phyloP scores from a whole-genome alignment of 164 flowering plant species.

The Aristolochia californica region DNA sequence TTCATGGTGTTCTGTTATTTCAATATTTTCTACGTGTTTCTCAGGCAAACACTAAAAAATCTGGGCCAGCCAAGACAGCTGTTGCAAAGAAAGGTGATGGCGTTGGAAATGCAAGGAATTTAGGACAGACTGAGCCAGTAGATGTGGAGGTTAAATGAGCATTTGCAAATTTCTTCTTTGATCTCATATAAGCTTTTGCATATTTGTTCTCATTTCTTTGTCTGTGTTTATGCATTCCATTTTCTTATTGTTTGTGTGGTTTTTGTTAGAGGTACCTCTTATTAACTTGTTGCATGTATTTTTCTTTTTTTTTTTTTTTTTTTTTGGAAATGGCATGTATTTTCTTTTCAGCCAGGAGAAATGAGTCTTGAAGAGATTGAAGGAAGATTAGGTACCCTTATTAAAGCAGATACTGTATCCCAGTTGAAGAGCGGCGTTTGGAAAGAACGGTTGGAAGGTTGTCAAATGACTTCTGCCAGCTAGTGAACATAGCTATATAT shows the following conservation, averaged over 20 bases:
- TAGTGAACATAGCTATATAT: too few relatives aligned
- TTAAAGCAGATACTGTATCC: slow-evolving; percentile 60
- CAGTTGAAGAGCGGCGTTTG: slow-evolving; percentile 88
- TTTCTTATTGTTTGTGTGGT: not conserved
- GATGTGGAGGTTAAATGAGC: slow-evolving; percentile 65
- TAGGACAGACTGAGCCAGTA: slow-evolving; percentile 54
- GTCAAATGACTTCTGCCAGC: not conserved
- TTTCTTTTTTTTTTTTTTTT: not conserved
- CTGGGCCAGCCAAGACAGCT: slow-evolving; percentile 40
- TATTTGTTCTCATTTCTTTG: not conserved
- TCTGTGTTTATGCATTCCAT: not conserved
- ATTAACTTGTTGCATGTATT: not conserved
- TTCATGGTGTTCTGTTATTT: not conserved
- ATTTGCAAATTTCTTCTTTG: too few relatives aligned
- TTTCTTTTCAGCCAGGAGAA: slow-evolving; percentile 64
- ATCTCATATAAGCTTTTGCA: not conserved
- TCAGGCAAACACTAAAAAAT: slow-evolving; percentile 60
- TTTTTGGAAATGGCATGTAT: not conserved
- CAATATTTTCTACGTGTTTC: slow-evolving; percentile 7
- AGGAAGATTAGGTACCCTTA: slow-evolving; percentile 62
- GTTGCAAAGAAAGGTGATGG: slow-evolving; percentile 62
- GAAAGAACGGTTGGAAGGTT: slow-evolving; percentile 99
- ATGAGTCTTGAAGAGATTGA: slow-evolving; percentile 98
- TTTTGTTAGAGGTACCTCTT: not conserved
- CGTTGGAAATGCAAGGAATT: slow-evolving; percentile 33